These are phyloP conservation scores for Dalechampia spathulata DNA, from an alignment of 441 rosid species.

Conservation along the genomic window DNA sequence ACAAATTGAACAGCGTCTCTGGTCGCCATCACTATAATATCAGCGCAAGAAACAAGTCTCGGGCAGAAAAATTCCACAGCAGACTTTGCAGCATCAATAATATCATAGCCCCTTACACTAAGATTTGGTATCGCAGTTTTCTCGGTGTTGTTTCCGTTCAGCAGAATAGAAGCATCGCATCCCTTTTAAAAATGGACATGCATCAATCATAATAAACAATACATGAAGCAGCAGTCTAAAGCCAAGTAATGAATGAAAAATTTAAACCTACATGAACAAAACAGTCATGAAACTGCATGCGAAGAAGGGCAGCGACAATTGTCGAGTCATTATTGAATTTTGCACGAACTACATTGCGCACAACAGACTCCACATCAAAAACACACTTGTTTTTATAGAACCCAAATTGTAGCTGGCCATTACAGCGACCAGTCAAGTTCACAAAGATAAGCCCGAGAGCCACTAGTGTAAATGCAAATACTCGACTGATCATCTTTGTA, in stretches of 20 bases:
- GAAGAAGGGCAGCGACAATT: constrained; percentile 40
- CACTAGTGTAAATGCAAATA: constrained; percentile 16
- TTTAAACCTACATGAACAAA: constrained; percentile 34
- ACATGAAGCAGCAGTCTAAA: no score
- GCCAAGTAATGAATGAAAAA: no score
- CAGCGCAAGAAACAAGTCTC: constrained; percentile 52
- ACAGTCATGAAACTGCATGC: constrained; percentile 56
- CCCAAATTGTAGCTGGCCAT: constrained; percentile 22
- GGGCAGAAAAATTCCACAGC: constrained; percentile 33
- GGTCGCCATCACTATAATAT: constrained; percentile 53
- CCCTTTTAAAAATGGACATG: no score
- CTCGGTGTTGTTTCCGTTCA: no score
- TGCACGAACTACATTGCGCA: constrained; percentile 5
- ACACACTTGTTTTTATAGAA: constrained; percentile 28
- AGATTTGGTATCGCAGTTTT: no score
- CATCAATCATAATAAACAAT: no score
- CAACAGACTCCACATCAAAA: constrained; percentile 29
- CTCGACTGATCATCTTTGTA: constrained; percentile 7
- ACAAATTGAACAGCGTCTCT: constrained; percentile 51
- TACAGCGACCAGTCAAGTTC: constrained; percentile 25
- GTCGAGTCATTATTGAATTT: constrained; percentile 14
- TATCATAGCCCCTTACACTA: constrained; percentile 39
- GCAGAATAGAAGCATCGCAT: no score
- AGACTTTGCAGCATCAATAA: constrained; percentile 41
- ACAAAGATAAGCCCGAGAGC: constrained; percentile 24